A percentile compares a stretch with the other conserved stretches of the same genome.
Conservation (phyloP, 2,329 filamentous ascomycete genomes). For the Botrytis tulipae region DNA sequence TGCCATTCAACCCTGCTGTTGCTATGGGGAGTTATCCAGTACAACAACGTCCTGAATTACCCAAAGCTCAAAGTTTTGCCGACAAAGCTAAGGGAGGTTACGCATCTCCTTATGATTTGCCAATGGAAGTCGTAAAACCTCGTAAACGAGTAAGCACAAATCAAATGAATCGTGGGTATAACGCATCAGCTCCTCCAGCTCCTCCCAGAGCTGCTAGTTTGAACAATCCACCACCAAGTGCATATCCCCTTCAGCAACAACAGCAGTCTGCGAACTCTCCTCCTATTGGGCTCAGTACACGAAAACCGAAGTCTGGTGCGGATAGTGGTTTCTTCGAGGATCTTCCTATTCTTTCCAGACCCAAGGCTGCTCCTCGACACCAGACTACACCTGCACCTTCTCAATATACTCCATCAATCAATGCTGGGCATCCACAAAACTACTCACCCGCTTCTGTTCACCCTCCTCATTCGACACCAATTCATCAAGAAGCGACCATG, state of each 20-base stretch:
- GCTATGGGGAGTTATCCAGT: conserved; percentile 27
- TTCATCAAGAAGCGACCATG: conserved; percentile 11
- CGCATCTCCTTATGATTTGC: conserved; percentile 90
- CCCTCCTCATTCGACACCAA: neutral
- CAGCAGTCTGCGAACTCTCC: conserved; percentile 18
- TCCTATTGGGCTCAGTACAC: conserved; percentile 13
- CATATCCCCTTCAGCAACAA: conserved; percentile 23
- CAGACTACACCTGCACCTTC: conserved; percentile 30
- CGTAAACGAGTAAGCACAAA: conserved; percentile 63
- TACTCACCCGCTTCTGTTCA: conserved; percentile 16
- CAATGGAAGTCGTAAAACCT: conserved; percentile 77
- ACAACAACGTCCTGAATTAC: conserved; percentile 46
- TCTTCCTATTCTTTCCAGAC: conserved; percentile 60
- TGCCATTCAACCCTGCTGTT: conserved; percentile 29
- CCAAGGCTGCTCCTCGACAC: conserved; percentile 59
- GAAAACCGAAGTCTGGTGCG: conserved; percentile 38
- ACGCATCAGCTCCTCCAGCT: conserved; percentile 30
- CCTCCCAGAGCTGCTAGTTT: conserved; percentile 37
- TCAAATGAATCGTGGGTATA: conserved; percentile 32
- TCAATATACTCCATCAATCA: conserved; percentile 26
- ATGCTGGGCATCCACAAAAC: conserved; percentile 19
- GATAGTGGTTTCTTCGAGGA: conserved; percentile 70
- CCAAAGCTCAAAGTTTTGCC: conserved; percentile 77
- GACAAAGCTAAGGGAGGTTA: conserved; percentile 92
- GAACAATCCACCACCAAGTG: conserved; percentile 28